Evolutionary conservation across 345 rosid species (phyloP).

Genomic region (Arabis alpina): DNA sequence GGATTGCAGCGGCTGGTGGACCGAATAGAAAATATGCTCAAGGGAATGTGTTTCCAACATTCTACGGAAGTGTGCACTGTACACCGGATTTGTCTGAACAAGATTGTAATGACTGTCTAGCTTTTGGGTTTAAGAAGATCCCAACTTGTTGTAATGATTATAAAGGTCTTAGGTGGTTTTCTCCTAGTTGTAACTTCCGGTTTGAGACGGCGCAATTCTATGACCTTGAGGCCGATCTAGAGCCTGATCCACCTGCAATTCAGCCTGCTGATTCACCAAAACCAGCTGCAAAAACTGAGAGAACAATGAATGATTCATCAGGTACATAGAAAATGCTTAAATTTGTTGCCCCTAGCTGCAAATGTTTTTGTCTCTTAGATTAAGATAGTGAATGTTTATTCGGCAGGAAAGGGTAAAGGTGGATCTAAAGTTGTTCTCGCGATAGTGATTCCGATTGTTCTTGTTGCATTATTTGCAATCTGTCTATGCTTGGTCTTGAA

Average conservation of each 20-base stretch:
- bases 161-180: too few relatives aligned
- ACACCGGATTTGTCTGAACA: constrained; percentile 48
- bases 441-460: constrained; percentile 29
- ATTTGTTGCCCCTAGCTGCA: not conserved
- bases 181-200: constrained; percentile 10
- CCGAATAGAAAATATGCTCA: constrained; percentile 51
- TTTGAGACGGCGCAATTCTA: constrained; percentile 46
- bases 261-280: constrained; percentile 8
- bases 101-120: too few relatives aligned
- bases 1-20: constrained; percentile 39
- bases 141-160: too few relatives aligned
- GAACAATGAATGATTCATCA: too few relatives aligned
- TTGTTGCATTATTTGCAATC: constrained; percentile 22
- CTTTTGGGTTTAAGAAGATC: too few relatives aligned
- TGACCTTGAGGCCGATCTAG: constrained; percentile 21
- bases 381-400: not conserved
- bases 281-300: constrained; percentile 9
- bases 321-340: constrained; percentile 29
- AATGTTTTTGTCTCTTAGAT: constrained; percentile 3
- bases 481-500: constrained; percentile 35
- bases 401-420: constrained; percentile 35
- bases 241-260: constrained; percentile 34
- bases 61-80: constrained; percentile 54
- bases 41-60: constrained; percentile 25
- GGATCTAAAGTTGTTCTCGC: constrained; percentile 32